These are phyloP conservation scores for Coniella lustricola DNA, from an alignment of 2,329 filamentous ascomycete genomes.

Conservation along the genomic window DNA sequence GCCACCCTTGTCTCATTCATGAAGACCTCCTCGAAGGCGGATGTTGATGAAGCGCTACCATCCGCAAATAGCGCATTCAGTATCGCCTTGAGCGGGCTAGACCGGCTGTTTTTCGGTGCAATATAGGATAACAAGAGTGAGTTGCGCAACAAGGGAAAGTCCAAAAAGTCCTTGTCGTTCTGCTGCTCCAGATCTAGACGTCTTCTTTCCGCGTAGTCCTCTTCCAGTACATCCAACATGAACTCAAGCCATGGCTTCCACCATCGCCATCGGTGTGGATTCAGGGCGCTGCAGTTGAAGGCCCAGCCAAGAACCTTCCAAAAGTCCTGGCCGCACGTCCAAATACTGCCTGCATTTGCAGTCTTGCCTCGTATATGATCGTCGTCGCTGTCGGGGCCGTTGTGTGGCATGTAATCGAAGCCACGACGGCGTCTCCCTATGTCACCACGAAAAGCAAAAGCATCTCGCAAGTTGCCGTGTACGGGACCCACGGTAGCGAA, in stretches of 20 bases:
- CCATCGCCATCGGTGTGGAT: slow-evolving; percentile 68
- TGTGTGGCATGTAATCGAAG: slow-evolving; percentile 19
- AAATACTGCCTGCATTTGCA: slow-evolving; percentile 60
- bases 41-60: slow-evolving; percentile 45
- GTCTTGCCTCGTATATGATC: slow-evolving; percentile 51
- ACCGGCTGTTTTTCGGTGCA: slow-evolving; percentile 31
- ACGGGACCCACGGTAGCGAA: slow-evolving; percentile 59
- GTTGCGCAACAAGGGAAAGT: slow-evolving; percentile 34
- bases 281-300: slow-evolving; percentile 74
- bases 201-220: slow-evolving; percentile 57
- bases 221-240: slow-evolving; percentile 70
- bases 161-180: slow-evolving; percentile 18
- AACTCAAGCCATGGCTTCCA: slow-evolving; percentile 78
- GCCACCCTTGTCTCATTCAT: slow-evolving; percentile 51
- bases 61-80: slow-evolving; percentile 63
- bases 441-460: slow-evolving; percentile 58
- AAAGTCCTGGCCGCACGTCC: slow-evolving; percentile 73
- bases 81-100: slow-evolving; percentile 45
- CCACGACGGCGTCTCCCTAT: slow-evolving; percentile 23
- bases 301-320: slow-evolving; percentile 89
- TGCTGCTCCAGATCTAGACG: slow-evolving; percentile 35
- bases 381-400: slow-evolving; percentile 34
- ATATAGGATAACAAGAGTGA: slow-evolving; percentile 59
- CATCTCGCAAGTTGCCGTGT: slow-evolving; percentile 61
- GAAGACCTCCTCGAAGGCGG: slow-evolving; percentile 60